Percentiles rank a stretch among this genome's conserved stretches.
Conservation (phyloP, 2,329 filamentous ascomycete species). For the Botrytis hyacinthi region DNA sequence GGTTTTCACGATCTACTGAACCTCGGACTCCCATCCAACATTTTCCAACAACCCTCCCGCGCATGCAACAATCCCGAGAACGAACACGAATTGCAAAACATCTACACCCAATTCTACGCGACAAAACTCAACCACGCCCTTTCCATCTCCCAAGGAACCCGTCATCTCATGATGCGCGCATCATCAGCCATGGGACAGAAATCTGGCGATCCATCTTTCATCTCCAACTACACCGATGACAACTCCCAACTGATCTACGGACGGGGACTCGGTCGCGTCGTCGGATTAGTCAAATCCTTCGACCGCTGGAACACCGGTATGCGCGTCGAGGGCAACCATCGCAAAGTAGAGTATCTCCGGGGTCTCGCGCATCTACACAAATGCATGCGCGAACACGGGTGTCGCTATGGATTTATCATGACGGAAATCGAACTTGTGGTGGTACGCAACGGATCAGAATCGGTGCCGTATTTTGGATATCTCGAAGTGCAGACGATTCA, state of each 20-base stretch:
- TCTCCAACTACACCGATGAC: constrained; percentile 53
- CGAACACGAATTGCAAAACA: constrained; percentile 69
- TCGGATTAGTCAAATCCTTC: constrained; percentile 87
- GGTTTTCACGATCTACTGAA: constrained; percentile 71
- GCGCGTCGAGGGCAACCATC: constrained; percentile 79
- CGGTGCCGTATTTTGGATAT: constrained; percentile 81
- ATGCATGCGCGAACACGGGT: constrained; percentile 89
- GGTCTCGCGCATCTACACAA: constrained; percentile 83
- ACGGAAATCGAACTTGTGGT: constrained; percentile 94
- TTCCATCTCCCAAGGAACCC: constrained; percentile 67
- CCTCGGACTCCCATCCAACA: constrained; percentile 60
- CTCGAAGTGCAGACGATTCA: constrained; percentile 69
- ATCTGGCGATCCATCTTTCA: constrained; percentile 42
- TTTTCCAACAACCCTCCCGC: constrained; percentile 52
- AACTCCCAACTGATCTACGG: constrained; percentile 48
- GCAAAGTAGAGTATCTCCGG: constrained; percentile 84
- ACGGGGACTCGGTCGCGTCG: constrained; percentile 59
- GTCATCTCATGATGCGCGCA: constrained; percentile 48
- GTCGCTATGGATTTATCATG: constrained; percentile 92
- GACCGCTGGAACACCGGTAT: constrained; percentile 95
- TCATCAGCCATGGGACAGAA: constrained; percentile 24
- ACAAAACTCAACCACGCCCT: constrained; percentile 86
- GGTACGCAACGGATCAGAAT: constrained; percentile 73
- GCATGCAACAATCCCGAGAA: constrained; percentile 69
- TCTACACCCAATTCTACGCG: constrained; percentile 76